These are phyloP conservation scores for Eucalyptus regnans DNA, from an alignment of 345 rosid species.

Conservation along the genomic window DNA sequence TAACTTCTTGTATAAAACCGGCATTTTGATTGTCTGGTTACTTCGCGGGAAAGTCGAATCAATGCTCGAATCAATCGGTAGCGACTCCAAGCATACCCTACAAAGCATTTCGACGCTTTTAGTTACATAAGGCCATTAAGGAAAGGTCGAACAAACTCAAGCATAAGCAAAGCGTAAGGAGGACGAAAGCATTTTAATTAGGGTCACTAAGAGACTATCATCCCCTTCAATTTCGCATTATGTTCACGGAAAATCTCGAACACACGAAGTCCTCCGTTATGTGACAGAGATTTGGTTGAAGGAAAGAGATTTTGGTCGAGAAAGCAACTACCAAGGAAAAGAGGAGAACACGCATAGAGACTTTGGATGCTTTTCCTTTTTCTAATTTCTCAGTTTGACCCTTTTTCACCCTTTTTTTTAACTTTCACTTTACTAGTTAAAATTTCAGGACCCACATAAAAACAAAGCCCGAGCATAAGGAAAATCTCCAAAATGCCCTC, in stretches of 20 bases:
- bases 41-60: neutral
- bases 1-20: neutral
- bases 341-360: neutral
- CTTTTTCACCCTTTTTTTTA: neutral
- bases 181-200: neutral
- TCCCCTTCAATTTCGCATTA: neutral
- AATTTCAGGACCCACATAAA: neutral
- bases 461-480: neutral
- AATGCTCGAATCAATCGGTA: neutral
- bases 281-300: neutral
- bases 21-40: neutral
- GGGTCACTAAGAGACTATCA: neutral
- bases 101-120: neutral
- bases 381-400: neutral
- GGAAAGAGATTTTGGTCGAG: neutral
- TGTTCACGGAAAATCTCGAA: neutral
- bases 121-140: neutral
- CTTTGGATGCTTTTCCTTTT: neutral
- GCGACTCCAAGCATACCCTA: neutral
- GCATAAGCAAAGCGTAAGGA: neutral
- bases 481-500: neutral
- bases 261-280: accelerated
- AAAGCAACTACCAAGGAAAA: neutral
- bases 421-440: neutral
- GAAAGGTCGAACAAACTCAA: neutral